Conservation (phyloP, 2,329 filamentous ascomycete species). For the Nemania sp. region DNA sequence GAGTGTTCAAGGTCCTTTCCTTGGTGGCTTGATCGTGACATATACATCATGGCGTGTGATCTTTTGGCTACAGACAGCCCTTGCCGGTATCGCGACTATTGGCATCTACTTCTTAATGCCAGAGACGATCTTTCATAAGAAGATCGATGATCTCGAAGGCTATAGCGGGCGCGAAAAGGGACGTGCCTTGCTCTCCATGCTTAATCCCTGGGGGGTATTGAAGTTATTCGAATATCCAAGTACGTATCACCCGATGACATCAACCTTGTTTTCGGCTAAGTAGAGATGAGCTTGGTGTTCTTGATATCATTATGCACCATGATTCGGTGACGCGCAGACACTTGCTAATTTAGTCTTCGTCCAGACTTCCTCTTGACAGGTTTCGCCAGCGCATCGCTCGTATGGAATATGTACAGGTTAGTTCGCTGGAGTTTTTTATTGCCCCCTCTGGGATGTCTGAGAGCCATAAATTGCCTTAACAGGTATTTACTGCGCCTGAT, state of each 20-base stretch:
- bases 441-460: too few relatives aligned
- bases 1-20: constrained; percentile 76
- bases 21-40: constrained; percentile 82
- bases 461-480: too few relatives aligned
- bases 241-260: constrained; percentile 26
- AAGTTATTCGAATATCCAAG: constrained; percentile 74
- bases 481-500: too few relatives aligned
- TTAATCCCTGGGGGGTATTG: constrained; percentile 74
- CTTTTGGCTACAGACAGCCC: constrained; percentile 80
- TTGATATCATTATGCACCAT: neutral
- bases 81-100: constrained; percentile 70
- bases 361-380: constrained; percentile 68
- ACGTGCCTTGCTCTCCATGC: constrained; percentile 68
- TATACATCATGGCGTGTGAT: constrained; percentile 79
- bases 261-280: neutral
- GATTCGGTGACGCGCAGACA: neutral
- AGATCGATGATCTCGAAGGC: constrained; percentile 70
- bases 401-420: constrained; percentile 85
- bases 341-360: constrained; percentile 20
- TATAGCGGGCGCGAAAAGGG: constrained; percentile 63
- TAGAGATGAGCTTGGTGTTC: neutral
- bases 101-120: constrained; percentile 75
- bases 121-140: constrained; percentile 77
- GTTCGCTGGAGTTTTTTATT: too few relatives aligned
- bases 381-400: constrained; percentile 70